Evolutionary conservation across 495 filamentous ascomycete species (phyloP), one percentile per base, ranked within the genome.

Genomic region (Podospora sp.): DNA sequence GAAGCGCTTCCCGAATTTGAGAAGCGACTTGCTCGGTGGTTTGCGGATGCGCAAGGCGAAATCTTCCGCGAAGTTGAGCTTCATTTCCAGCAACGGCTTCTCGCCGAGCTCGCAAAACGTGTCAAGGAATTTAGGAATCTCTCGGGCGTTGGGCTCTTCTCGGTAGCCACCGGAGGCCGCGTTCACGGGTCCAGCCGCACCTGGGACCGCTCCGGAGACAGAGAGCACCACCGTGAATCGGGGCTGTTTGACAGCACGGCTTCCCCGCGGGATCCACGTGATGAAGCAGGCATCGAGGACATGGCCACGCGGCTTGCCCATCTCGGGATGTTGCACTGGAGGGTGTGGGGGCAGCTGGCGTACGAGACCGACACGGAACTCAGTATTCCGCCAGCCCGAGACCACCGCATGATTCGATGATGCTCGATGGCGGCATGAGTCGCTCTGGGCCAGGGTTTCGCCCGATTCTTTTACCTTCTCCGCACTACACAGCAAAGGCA

Each of bases 321-420:
- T 70, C 85, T 97, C 51, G 87, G 88, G 9, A 83, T 93, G 21
- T 77, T 96, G 24, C 92, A 97, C 76, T 97, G 93, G 93, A 83
- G 89, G 59, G 89, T 96, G 2, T 97, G 93, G 93, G 89, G 86
- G 6, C 87, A 88, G 33, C 77, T 92, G 56, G 85, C 87, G 0
- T 96, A 92, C 73, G 71, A 80, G 0, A 72, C 67, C 8, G 80
- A 80, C 22, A 53, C 40, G 24, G 73, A 75, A 6, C 20, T 24
- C 26, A 18, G 21, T 14, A 49, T 25, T 22, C 22, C 35, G 36
- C 22, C 58, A 60, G 2, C 58, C 1, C 26, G 26, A 6, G 11
- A 51, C 33, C 36, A 29, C 24, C 26, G 29, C 27, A 67, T 62
- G 65, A 67, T 58, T 62, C 58, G 58, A 35, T 27, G n/a, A 25